A percentile compares a stretch with the other conserved stretches of the same genome.
phyloP scores from a whole-genome alignment of 2,329 filamentous ascomycete genomes.

The Apiospora kogelbergensis region DNA sequence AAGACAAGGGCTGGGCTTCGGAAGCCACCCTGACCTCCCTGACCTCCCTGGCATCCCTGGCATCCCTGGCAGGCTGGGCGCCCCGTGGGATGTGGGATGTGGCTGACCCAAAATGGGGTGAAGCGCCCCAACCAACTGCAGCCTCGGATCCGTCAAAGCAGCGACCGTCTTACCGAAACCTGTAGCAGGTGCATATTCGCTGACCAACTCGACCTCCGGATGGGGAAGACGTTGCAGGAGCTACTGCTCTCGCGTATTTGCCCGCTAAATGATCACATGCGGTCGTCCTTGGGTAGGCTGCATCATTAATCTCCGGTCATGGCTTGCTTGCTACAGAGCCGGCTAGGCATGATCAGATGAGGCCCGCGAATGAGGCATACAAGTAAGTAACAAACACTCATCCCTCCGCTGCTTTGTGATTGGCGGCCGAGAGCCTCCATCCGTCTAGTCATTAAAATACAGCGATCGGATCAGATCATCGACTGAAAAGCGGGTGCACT shows the following conservation, averaged over 20 bases:
- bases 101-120: not conserved
- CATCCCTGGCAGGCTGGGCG: not conserved
- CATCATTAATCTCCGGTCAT: slow-evolving; percentile 5
- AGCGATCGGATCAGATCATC: slow-evolving; percentile 1
- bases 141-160: slow-evolving; percentile 1
- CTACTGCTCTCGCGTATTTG: not conserved
- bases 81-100: not conserved
- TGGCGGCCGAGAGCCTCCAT: not conserved
- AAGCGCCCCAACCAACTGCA: not conserved
- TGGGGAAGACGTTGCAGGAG: not conserved
- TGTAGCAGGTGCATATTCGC: not conserved
- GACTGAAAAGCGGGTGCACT: not conserved
- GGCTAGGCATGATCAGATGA: not conserved
- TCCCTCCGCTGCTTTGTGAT: not conserved
- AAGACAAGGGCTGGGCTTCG: not conserved
- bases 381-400: not conserved
- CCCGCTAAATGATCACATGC: not conserved
- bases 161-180: slow-evolving; percentile 2
- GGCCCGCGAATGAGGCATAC: not conserved
- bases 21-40: not conserved
- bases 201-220: not conserved
- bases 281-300: not conserved
- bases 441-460: not conserved
- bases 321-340: slow-evolving; percentile 2
- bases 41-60: not conserved